Evolutionary conservation across 371 early-diverging fungal species (phyloP), one percentile per base, ranked within the genome.

Genomic region (Mortierella sp.): DNA sequence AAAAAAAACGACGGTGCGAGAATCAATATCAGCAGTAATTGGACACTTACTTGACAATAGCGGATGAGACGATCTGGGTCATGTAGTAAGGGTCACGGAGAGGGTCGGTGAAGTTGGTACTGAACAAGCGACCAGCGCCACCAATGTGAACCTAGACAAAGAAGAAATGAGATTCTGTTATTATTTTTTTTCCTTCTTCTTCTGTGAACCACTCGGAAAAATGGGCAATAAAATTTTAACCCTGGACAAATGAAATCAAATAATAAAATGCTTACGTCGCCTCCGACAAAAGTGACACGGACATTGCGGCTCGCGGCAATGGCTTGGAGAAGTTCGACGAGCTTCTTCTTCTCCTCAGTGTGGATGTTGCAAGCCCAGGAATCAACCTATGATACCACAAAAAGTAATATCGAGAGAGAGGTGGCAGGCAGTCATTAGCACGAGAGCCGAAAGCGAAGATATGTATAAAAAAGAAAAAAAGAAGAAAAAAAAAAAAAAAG

Each of bases 281-380:
- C 97, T 16, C 91, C 91, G 15, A 96, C 79, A 79, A 96, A 93
- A 4, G 93, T 91, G 19, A 95, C 92, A 53, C 97, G 90, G 33
- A 94, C 83, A 16, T 84, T 80, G 36, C 84, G 86, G 15, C 83
- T 75, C 9, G 82, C 82, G 33, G 97, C 90, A 70, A 90, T 87
- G 21, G 83, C 77, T 79, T 95, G 95, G 38, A 96, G 80, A 15
- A 88, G 69, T 53, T 86, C 74, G 24, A 96, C 87, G 68, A 96
- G 86, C 15, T 72, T 52, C 67, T 84, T 88, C 66, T 95, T 87
- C 77, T 96, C 96, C 6, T 85, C 86, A 57, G 92, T 84, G 69
- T 95, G 95, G 63, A 88, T 85, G 24, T 83, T 86, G 57, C 93
- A 90, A 0, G 69, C 83, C 88, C 83, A 86, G 70, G 89, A 93